A percentile compares a stretch with the other conserved stretches of the same genome.
Conservation (phyloP, 345 rosid genomes). For the Gossypioides kirkii region DNA sequence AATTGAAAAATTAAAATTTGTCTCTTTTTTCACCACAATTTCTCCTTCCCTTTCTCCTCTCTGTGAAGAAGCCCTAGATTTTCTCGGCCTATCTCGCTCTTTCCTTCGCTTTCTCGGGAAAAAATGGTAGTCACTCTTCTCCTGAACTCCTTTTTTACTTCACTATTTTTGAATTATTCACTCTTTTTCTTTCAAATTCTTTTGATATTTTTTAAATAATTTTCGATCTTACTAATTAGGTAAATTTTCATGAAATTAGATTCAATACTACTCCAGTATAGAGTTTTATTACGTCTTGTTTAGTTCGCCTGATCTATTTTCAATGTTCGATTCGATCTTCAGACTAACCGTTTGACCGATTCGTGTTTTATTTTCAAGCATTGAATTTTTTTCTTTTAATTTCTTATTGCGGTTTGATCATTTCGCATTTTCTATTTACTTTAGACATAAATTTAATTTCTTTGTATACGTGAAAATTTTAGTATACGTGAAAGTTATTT, state of each 20-base stretch:
- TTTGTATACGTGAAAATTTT: not conserved
- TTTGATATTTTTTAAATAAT: not conserved
- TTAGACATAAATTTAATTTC: not conserved
- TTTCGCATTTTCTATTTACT: not conserved
- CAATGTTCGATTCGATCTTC: not conserved
- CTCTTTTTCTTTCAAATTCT: not conserved
- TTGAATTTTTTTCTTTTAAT: not conserved
- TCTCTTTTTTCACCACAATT: no score
- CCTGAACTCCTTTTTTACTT: not conserved
- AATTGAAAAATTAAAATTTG: no score
- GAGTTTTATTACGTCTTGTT: not conserved
- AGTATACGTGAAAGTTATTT: not conserved
- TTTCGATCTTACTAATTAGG: not conserved
- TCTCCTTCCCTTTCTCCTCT: not conserved
- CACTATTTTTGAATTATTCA: not conserved
- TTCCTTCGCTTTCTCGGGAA: slow-evolving; percentile 13
- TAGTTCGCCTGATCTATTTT: not conserved
- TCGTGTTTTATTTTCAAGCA: not conserved
- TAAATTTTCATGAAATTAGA: not conserved
- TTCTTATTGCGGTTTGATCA: not conserved
- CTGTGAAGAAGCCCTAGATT: slow-evolving; percentile 27
- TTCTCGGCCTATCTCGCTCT: slow-evolving; percentile 21
- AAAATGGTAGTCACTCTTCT: slow-evolving; percentile 27
- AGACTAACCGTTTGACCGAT: not conserved
- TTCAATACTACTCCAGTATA: not conserved